A percentile compares a stretch with the other conserved stretches of the same genome.
These are phyloP conservation scores for Cladosporium austrohemisphaericum DNA, from an alignment of 2,329 filamentous ascomycete genomes.

Conservation along the genomic window DNA sequence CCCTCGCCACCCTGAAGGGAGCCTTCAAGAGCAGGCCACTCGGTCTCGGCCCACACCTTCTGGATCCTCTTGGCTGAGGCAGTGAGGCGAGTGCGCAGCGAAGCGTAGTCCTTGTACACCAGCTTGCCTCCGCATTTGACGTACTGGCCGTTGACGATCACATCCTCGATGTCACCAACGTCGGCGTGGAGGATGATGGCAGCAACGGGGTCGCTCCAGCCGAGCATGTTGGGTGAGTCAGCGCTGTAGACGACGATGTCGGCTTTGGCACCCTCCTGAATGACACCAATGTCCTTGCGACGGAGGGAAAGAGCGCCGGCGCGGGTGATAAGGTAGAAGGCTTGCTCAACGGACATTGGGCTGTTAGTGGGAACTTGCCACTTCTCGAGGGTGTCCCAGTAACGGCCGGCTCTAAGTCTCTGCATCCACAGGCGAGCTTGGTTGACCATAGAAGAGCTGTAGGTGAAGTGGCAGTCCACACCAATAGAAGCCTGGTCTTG, in stretches of 20 bases:
- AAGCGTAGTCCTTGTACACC: slow-evolving; percentile 13
- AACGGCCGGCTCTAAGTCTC: slow-evolving; percentile 39
- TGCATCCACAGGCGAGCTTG: slow-evolving; percentile 57
- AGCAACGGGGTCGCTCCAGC: slow-evolving; percentile 55
- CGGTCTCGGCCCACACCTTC: slow-evolving; percentile 14
- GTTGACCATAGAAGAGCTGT: slow-evolving; percentile 33
- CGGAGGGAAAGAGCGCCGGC: slow-evolving; percentile 51
- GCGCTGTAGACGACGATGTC: slow-evolving; percentile 54
- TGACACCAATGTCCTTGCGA: slow-evolving; percentile 49
- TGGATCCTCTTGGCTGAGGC: slow-evolving; percentile 13
- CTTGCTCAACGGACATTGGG: slow-evolving; percentile 53
- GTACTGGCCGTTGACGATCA: slow-evolving; percentile 50
- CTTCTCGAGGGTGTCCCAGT: slow-evolving; percentile 36
- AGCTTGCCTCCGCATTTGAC: slow-evolving; percentile 43
- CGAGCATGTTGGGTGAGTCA: slow-evolving; percentile 47
- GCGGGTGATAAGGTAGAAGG: slow-evolving; percentile 54
- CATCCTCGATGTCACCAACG: slow-evolving; percentile 51
- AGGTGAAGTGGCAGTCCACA: slow-evolving; percentile 23
- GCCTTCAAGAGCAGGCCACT: slow-evolving; percentile 10
- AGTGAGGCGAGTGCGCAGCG: slow-evolving; percentile 1
- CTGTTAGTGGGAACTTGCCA: slow-evolving; percentile 46
- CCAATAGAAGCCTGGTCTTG: slow-evolving; percentile 45
- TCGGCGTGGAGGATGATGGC: slow-evolving; percentile 55
- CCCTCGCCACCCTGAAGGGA: slow-evolving; percentile 8
- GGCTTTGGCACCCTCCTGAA: slow-evolving; percentile 50